Conservation (phyloP, 176 grass and related monocot species). For the Aegilops tauschii region DNA sequence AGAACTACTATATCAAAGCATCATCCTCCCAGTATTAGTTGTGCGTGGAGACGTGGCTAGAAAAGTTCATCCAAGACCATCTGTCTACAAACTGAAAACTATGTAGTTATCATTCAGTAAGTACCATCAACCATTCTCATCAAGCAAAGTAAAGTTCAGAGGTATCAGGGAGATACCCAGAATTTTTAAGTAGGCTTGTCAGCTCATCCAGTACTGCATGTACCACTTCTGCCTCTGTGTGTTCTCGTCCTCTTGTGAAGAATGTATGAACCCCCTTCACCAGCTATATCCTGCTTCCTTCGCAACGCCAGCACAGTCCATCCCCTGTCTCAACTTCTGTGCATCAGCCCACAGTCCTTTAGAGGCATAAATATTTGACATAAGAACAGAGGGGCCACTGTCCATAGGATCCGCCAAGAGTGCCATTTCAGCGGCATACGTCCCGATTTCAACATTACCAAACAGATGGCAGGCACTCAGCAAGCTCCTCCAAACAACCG, state of each 20-base stretch:
- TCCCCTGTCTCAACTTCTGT: conserved; percentile 51
- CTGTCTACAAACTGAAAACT: not conserved
- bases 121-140: conserved; percentile 37
- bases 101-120: not conserved
- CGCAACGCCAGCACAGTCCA: conserved; percentile 35
- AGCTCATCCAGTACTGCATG: conserved; percentile 47
- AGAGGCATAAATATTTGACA: conserved; percentile 84
- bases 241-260: conserved; percentile 43
- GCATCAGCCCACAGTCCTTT: conserved; percentile 56
- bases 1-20: not conserved
- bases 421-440: conserved; percentile 60
- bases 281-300: conserved; percentile 74
- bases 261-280: conserved; percentile 55
- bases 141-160: conserved; percentile 30
- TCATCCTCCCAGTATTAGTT: not conserved
- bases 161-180: conserved; percentile 27
- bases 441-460: conserved; percentile 70
- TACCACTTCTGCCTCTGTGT: conserved; percentile 44
- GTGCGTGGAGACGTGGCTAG: not conserved
- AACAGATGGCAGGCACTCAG: conserved; percentile 61
- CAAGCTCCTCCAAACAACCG: conserved; percentile 74
- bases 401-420: conserved; percentile 56
- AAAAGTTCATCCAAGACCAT: not conserved
- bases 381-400: conserved; percentile 56
- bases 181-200: conserved; percentile 33